Evolutionary conservation across 164 flowering plant species (phyloP), one percentile per base, ranked within the genome.

Genomic region (Kingdonia uniflora): DNA sequence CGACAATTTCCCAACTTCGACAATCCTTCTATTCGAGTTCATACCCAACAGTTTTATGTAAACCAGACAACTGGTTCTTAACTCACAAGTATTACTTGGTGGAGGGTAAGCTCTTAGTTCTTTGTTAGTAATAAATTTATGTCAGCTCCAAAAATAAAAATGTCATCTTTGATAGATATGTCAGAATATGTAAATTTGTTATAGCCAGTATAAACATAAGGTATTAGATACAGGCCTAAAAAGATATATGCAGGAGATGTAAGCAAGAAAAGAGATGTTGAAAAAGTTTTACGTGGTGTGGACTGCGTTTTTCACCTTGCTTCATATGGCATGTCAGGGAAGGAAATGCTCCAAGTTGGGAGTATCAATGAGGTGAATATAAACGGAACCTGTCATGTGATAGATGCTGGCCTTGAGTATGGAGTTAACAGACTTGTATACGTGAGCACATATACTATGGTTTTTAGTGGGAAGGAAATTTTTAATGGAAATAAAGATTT

Each of bases 261-360:
- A 43, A 52, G 61, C 33, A 26, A 51, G 26, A 78, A 75, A 59
- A 66, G 74, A 37, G 95, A 92, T 72, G 96, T 92, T 2, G 82
- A 73, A 22, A 88, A 57, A 61, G 85, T 80, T 21, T 57, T 88
- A 23, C 73, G 70, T 2, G 95, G 91, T 12, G 88, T 75, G 2
- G 81, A 82, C 58, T 92, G 96, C 63, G 95, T 92, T 15, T 88
- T 92, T 75, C 98, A 92, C 64, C 77, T 85, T n/a, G 96, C 96
- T 41, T 79, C 98, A 0, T 84, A 54, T 68, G 98, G 96, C 56
- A 85, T 88, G 96, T 92, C 96, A 1, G 98, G 98, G 38, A 92
- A 92, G 66, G 96, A 88, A 58, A 88, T 88, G 94, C 80, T 92
- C 20, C 96, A 82, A 64, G 75, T 71, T 64, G 73, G 88, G 17